Evolutionary conservation across 257 asterid species (phyloP).

Genomic region (Catharanthus roseus): DNA sequence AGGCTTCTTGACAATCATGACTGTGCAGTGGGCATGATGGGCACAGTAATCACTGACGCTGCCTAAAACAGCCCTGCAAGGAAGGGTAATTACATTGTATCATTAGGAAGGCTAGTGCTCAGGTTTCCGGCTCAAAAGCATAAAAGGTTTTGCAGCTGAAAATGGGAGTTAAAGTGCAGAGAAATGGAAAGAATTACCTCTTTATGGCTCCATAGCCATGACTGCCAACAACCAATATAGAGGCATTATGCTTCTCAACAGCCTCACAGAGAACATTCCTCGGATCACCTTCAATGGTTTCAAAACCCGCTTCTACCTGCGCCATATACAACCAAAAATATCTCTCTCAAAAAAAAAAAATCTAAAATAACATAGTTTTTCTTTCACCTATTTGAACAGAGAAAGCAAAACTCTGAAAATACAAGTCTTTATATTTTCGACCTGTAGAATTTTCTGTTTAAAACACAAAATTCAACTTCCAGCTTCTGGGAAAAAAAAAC

Average conservation of each 20-base stretch:
- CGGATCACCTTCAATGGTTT: constrained; percentile 75
- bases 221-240: constrained; percentile 72
- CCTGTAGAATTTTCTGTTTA: too few relatives aligned
- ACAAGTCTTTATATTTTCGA: not conserved
- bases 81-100: not conserved
- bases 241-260: constrained; percentile 75
- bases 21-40: constrained; percentile 49
- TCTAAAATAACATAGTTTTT: not conserved
- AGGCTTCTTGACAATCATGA: constrained; percentile 47
- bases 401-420: not conserved
- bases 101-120: not conserved
- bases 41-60: constrained; percentile 49
- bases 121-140: not conserved
- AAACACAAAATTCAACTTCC: too few relatives aligned
- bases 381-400: not conserved
- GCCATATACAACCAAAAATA: constrained; percentile 5
- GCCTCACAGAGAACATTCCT: constrained; percentile 82
- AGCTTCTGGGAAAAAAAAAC: too few relatives aligned
- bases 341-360: constrained; percentile 2
- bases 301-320: constrained; percentile 55
- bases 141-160: too few relatives aligned
- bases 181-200: constrained; percentile 36
- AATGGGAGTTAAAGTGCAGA: not conserved
- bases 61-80: constrained; percentile 45
- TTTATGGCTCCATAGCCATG: constrained; percentile 96